Evolutionary conservation across 2,329 filamentous ascomycete genomes (phyloP).

Genomic region (Penicillium sp.): DNA sequence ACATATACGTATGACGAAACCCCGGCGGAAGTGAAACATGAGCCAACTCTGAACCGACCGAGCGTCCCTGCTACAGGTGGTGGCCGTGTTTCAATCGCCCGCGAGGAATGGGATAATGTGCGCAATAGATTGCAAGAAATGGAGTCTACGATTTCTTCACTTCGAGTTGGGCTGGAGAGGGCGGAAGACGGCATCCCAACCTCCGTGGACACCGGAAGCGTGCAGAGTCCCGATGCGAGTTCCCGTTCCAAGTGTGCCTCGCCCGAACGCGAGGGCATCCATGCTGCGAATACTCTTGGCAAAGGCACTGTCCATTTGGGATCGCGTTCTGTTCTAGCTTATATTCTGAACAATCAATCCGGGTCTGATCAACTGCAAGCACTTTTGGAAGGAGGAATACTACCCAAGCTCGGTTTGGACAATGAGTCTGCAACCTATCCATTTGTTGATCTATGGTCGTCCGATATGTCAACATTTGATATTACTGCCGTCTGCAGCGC

Average conservation of each 20-base stretch:
- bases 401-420: slow-evolving; percentile 63
- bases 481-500: slow-evolving; percentile 60
- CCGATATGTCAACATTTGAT: slow-evolving; percentile 58
- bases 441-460: slow-evolving; percentile 65
- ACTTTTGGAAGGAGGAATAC: slow-evolving; percentile 59
- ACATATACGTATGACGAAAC: slow-evolving; percentile 21
- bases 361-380: slow-evolving; percentile 52
- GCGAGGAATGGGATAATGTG: slow-evolving; percentile 47
- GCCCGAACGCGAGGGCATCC: slow-evolving; percentile 56
- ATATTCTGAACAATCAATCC: slow-evolving; percentile 58
- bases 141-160: slow-evolving; percentile 43
- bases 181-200: slow-evolving; percentile 33
- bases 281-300: slow-evolving; percentile 60
- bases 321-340: slow-evolving; percentile 61
- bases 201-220: slow-evolving; percentile 31
- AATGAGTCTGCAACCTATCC: slow-evolving; percentile 66
- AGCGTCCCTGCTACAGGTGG: slow-evolving; percentile 19
- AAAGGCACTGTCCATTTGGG: slow-evolving; percentile 63
- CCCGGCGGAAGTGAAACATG: slow-evolving; percentile 27
- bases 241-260: slow-evolving; percentile 36
- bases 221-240: slow-evolving; percentile 33
- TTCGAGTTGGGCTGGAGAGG: slow-evolving; percentile 42
- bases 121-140: slow-evolving; percentile 45
- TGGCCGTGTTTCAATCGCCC: slow-evolving; percentile 41
- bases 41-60: slow-evolving; percentile 18